Base-by-base conservation (phyloP, 2,329 filamentous ascomycete species). In the Exutisphaerella laricina region DNA sequence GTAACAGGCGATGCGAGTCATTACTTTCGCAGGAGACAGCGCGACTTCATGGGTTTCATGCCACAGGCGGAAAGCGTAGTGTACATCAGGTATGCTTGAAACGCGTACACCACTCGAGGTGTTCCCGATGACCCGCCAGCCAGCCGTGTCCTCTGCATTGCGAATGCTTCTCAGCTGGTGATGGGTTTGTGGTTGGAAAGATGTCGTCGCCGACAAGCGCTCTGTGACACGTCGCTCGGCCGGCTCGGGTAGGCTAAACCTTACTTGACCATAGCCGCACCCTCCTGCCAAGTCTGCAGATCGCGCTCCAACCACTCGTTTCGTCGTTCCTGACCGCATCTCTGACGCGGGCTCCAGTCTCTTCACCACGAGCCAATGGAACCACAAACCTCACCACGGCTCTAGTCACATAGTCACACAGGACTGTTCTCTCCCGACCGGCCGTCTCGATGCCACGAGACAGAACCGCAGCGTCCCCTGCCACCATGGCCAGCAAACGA, bases 401-500 rank as follows among this genome's bases (percentile, higher is more conserved):
- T 30, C 2, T 13, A 3, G 18, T 17, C 26, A 32, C 13, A 18
- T 18, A 23, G 17, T 17, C 26, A 32, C 13, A 18, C 26, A 23
- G 17, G 13, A 31, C 17, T 32, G 18, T 12, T 29, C 18, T 35
- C 20, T 23, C 13, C 18, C 33, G 38, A 40, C 28, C 14, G 28
- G 26, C 22, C 16, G 38, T 30, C 21, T 40, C 38, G 16, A 22
- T 31, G 26, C 38, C 26, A 32, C 26, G 38, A 17, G 33, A 32
- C 38, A 32, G 16, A 6, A 20, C 31, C 17, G 9, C 13, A 22
- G 28, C 38, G 28, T 20, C 33, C 23, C 33, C 33, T 35, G 33
- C 33, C 20, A 35, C 33, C 18, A 20, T 20, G 14, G 4, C n/a
- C 33, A 35, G 33, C 33, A 35, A 35, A 44, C 40, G 36, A 43